A percentile compares a stretch with the other conserved stretches of the same genome.
Evolutionary conservation across 1,139 yeast genomes (phyloP).

Genomic region (Yamadazyma trypodendri): DNA sequence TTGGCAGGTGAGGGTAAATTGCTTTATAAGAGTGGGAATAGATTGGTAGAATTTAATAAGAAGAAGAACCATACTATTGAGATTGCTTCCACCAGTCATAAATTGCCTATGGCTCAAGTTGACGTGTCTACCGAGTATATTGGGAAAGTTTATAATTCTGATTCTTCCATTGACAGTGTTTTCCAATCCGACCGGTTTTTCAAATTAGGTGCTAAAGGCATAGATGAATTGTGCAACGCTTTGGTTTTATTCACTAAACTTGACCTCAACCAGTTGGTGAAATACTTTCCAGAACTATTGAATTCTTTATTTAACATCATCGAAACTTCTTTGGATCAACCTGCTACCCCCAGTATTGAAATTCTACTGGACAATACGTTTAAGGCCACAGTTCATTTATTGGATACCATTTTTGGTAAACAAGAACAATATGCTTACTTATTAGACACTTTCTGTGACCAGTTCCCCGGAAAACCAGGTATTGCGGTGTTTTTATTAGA

Average conservation of each 20-base stretch:
- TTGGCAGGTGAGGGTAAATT: conserved; percentile 56
- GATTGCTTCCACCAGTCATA: conserved; percentile 32
- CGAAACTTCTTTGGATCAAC: conserved; percentile 26
- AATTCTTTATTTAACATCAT: conserved; percentile 44
- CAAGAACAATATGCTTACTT: conserved; percentile 61
- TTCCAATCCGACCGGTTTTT: conserved; percentile 54
- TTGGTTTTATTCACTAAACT: conserved; percentile 42
- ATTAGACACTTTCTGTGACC: conserved; percentile 47
- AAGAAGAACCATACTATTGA: conserved; percentile 36
- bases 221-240: conserved; percentile 44
- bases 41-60: conserved; percentile 42
- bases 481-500: conserved; percentile 53
- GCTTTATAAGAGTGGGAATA: conserved; percentile 40
- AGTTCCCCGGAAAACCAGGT: conserved; percentile 37
- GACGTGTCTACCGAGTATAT: conserved; percentile 65
- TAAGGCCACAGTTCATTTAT: conserved; percentile 56
- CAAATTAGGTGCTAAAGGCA: conserved; percentile 40
- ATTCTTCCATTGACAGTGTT: conserved; percentile 55
- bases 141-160: conserved; percentile 68
- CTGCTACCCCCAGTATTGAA: conserved; percentile 27
- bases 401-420: conserved; percentile 65
- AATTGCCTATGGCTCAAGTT: conserved; percentile 47
- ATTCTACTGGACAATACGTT: conserved; percentile 42
- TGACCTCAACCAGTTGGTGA: conserved; percentile 48
- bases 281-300: conserved; percentile 54